Evolutionary conservation across 169 alveolate genomes (phyloP).

Genomic region (Eimeria necatrix): DNA sequence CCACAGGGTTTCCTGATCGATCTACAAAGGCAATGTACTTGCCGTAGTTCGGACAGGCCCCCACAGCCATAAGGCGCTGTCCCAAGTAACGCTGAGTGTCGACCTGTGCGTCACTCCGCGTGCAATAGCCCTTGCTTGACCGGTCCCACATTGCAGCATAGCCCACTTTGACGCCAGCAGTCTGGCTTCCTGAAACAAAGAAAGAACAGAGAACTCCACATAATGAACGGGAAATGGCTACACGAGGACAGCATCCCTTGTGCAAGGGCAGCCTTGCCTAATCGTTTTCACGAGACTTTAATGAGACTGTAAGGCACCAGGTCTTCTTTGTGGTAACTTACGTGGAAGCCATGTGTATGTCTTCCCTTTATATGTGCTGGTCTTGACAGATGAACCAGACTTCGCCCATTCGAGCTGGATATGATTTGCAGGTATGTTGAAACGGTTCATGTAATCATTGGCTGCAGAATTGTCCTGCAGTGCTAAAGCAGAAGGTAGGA

Average conservation of each 20-base stretch:
- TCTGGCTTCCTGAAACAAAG: slow-evolving; percentile 58
- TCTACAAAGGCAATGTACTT: slow-evolving; percentile 81
- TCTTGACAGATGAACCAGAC: slow-evolving; percentile 32
- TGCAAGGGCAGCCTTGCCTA: no score
- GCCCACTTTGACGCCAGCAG: slow-evolving; percentile 78
- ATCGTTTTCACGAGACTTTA: no score
- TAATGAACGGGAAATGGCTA: no score
- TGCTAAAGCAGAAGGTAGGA: slow-evolving; percentile 18
- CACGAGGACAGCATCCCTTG: no score
- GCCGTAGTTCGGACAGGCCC: slow-evolving; percentile 83
- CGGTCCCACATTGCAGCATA: slow-evolving; percentile 77
- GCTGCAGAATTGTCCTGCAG: slow-evolving; percentile 16
- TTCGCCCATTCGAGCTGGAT: slow-evolving; percentile 74
- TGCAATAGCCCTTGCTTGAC: slow-evolving; percentile 71
- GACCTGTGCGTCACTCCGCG: slow-evolving; percentile 32
- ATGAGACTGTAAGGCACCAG: background rate
- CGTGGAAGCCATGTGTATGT: slow-evolving; percentile 73
- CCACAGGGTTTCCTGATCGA: slow-evolving; percentile 12
- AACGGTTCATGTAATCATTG: slow-evolving; percentile 75
- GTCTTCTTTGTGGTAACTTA: slow-evolving; percentile 1
- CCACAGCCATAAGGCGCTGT: slow-evolving; percentile 76
- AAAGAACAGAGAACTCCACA: background rate
- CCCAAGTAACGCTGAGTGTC: slow-evolving; percentile 75
- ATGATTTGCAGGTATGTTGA: slow-evolving; percentile 75
- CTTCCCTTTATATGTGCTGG: slow-evolving; percentile 2